Percentiles rank a stretch among this genome's conserved stretches.
phyloP scores from a whole-genome alignment of 2,329 filamentous ascomycete genomes.

The Biscogniauxia marginata region DNA sequence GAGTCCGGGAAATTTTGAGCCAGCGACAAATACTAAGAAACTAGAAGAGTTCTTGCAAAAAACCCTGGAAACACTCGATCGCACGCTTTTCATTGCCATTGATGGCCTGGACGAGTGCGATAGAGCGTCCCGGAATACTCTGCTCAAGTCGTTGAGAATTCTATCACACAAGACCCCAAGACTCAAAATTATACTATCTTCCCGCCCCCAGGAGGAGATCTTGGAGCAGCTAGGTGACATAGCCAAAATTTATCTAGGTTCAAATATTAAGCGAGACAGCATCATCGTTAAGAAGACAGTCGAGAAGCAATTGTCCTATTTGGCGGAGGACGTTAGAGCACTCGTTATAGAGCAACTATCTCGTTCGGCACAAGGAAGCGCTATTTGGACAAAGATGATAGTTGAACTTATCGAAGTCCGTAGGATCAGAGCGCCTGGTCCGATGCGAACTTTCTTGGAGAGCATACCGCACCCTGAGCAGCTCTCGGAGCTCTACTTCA shows the following conservation, averaged over 20 bases:
- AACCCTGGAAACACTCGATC: no score
- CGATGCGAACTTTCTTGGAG: neutral
- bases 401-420: neutral
- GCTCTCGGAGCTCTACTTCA: neutral
- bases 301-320: neutral
- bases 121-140: no score
- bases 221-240: neutral
- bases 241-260: neutral
- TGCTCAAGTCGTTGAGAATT: neutral
- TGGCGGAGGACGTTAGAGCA: neutral
- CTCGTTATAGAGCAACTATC: neutral
- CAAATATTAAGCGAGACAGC: neutral
- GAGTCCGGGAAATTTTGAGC: no score
- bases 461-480: neutral
- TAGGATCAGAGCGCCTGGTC: neutral
- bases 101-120: no score
- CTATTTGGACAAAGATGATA: neutral
- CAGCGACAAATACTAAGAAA: no score
- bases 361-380: neutral
- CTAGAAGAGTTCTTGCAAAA: no score
- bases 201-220: neutral
- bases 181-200: neutral
- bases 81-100: neutral
- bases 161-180: neutral
- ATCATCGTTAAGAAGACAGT: neutral